Evolutionary conservation across 2,329 filamentous ascomycete genomes (phyloP), one percentile per base, ranked within the genome.

Genomic region (Westerdykella ornata): DNA sequence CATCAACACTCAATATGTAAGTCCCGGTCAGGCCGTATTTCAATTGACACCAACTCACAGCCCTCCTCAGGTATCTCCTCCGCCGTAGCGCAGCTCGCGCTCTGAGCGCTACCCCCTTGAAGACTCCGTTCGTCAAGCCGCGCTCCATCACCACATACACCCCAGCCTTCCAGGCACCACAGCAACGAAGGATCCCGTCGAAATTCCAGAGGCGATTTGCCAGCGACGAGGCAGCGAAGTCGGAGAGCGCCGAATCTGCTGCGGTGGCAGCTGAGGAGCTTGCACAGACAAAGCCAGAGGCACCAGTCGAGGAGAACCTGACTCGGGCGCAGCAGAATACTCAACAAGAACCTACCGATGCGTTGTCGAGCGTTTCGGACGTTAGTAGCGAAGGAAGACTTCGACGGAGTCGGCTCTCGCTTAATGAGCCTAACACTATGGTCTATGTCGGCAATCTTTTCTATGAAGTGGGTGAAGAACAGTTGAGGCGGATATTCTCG

Each of bases 381-480:
- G 38, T 8, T 19, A 15, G 28, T 22, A 34, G 30, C 17, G 18
- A 33, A 29, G 15, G 29, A 12, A 19, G 19, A 35, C 4, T 13
- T 29, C 35, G 20, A 11, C 33, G 30, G 29, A 26, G 19, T 33
- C n/a, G 20, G 29, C 38, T 32, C 35, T 51, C 42, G 38, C 47
- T 11, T n/a, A n/a, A n/a, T n/a, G 7, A 35, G 11, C 61, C 57
- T 7, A 56, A 52, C 48, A 62, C 49, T 8, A 75, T 70, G 6
- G 53, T 86, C 43, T 87, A 82, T 54, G 58, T 86, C 47, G 81
- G 80, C 45, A 87, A 87, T 63, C 67, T 87, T 35, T 80, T 79
- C 61, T 87, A 80, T 59, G 81, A 86, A 57, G 74, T 83, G 42
- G 80, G 74, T 5, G 72, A 76, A 5, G 72, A 76, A 20, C 75